phyloP scores from a whole-genome alignment of 257 asterid genomes.

The Coffea eugenioides region DNA sequence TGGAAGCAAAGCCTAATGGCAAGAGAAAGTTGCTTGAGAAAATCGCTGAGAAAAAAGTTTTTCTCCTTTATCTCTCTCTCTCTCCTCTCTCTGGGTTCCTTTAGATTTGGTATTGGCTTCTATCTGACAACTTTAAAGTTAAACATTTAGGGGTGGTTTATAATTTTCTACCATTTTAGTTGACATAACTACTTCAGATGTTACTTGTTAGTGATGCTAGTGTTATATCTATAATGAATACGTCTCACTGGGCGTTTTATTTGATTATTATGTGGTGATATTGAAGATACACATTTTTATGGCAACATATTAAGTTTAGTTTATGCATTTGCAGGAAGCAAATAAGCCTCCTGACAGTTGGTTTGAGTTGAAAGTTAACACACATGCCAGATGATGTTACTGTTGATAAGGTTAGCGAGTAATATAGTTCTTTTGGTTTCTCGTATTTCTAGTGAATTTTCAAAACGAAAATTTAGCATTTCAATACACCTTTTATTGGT shows the following conservation, averaged over 20 bases:
- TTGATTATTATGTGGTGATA: background rate
- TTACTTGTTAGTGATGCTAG: background rate
- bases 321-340: slow-evolving; percentile 60
- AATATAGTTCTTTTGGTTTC: slow-evolving; percentile 15
- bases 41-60: slow-evolving; percentile 71
- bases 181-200: background rate
- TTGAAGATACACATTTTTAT: background rate
- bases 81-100: background rate
- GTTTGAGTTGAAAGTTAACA: slow-evolving; percentile 96
- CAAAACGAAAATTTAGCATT: background rate
- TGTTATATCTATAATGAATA: background rate
- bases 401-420: slow-evolving; percentile 73
- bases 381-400: slow-evolving; percentile 96
- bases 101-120: background rate
- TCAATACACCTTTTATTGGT: slow-evolving; percentile 2
- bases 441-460: slow-evolving; percentile 2
- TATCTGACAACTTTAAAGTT: background rate
- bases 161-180: background rate
- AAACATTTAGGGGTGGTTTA: background rate
- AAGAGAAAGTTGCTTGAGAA: slow-evolving; percentile 69
- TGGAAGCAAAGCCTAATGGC: slow-evolving; percentile 42
- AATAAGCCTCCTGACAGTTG: slow-evolving; percentile 95
- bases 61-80: slow-evolving; percentile 5
- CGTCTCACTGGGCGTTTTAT: background rate
- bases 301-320: background rate